Evolutionary conservation across 768 basidiomycete species (phyloP).

Genomic region (Chalciporus pseudorubinellus): DNA sequence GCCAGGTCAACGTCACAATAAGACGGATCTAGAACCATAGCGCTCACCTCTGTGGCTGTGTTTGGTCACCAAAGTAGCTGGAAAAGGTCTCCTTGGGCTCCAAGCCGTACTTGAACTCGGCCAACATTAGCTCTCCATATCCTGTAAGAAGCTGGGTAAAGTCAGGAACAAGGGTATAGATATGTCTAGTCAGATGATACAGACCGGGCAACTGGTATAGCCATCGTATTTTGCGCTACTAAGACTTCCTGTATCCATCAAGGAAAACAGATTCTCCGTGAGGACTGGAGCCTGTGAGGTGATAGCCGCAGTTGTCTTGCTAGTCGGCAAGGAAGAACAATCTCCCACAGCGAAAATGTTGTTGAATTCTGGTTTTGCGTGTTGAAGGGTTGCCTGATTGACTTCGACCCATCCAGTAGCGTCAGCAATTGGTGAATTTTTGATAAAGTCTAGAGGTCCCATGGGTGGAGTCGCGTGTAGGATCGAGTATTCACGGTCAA

Average conservation of each 20-base stretch:
- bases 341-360: slow-evolving; percentile 95
- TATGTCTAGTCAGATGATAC: slow-evolving; percentile 24
- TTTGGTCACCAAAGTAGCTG: slow-evolving; percentile 65
- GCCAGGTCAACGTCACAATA: slow-evolving; percentile 5
- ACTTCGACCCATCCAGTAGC: slow-evolving; percentile 88
- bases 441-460: slow-evolving; percentile 83
- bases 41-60: slow-evolving; percentile 63
- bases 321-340: slow-evolving; percentile 86
- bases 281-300: slow-evolving; percentile 89
- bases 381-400: slow-evolving; percentile 75
- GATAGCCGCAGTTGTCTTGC: slow-evolving; percentile 95
- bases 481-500: slow-evolving; percentile 75
- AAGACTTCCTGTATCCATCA: slow-evolving; percentile 70
- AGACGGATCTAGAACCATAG: background rate
- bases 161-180: slow-evolving; percentile 1
- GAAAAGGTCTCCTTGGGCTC: slow-evolving; percentile 86
- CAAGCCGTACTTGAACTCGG: slow-evolving; percentile 92
- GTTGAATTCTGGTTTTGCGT: slow-evolving; percentile 71
- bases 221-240: slow-evolving; percentile 78
- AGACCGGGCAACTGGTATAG: slow-evolving; percentile 83
- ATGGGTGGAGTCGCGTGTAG: slow-evolving; percentile 90
- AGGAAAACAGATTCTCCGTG: slow-evolving; percentile 79
- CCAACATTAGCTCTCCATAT: slow-evolving; percentile 79
- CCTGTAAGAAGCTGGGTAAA: slow-evolving; percentile 65
- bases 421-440: slow-evolving; percentile 75